phyloP scores from a whole-genome alignment of 257 asterid species.

The Sherardia arvensis region DNA sequence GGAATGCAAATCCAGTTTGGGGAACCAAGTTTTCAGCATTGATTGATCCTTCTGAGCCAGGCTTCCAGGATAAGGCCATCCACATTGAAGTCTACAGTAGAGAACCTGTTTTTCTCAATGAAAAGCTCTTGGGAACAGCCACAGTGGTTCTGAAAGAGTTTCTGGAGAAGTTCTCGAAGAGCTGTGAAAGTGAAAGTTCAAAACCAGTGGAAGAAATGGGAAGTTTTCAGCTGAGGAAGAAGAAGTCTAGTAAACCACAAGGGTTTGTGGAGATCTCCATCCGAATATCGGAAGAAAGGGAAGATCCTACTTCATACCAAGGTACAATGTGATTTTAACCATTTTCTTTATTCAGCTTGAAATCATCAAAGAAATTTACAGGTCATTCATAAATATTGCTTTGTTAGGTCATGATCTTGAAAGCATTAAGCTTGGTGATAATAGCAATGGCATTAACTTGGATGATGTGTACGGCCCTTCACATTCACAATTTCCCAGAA shows the following conservation, averaged over 20 bases:
- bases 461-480: constrained; percentile 21
- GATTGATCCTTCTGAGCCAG: constrained; percentile 36
- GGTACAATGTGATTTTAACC: constrained; percentile 11
- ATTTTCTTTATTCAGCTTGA: neutral
- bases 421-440: constrained; percentile 31
- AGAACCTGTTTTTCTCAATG: constrained; percentile 66
- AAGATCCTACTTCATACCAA: constrained; percentile 36
- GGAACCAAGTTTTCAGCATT: constrained; percentile 49
- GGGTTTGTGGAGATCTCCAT: constrained; percentile 72
- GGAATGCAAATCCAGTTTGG: constrained; percentile 67
- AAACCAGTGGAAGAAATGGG: constrained; percentile 70
- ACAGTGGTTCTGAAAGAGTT: constrained; percentile 62
- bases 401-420: constrained; percentile 39
- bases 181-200: constrained; percentile 31
- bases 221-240: constrained; percentile 72
- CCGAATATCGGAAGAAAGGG: constrained; percentile 49
- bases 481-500: constrained; percentile 30
- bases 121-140: constrained; percentile 62
- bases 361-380: neutral
- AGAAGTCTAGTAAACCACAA: constrained; percentile 47
- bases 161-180: constrained; percentile 42
- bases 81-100: constrained; percentile 70
- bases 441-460: constrained; percentile 25
- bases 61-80: constrained; percentile 38
- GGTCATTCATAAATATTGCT: neutral